phyloP scores from a whole-genome alignment of 164 flowering plant genomes.

The Umbilicus rupestris region DNA sequence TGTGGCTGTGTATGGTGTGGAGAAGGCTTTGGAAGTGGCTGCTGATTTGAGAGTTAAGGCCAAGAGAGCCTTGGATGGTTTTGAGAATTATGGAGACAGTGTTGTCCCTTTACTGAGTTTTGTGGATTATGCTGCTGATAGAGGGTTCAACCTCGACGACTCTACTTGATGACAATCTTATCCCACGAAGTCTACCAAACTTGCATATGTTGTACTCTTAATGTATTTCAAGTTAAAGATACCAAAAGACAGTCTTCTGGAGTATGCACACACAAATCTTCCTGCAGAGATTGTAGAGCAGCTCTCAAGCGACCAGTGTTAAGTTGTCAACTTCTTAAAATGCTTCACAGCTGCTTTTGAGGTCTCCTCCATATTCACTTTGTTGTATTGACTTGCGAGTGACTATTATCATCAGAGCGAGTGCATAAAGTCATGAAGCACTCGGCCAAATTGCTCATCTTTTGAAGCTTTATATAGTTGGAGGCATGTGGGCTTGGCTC shows the following conservation, averaged over 20 bases:
- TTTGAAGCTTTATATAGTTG: neutral
- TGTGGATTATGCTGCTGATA: constrained; percentile 78
- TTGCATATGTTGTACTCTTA: neutral
- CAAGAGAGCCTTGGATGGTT: constrained; percentile 52
- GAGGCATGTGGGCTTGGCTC: neutral
- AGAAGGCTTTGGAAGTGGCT: constrained; percentile 59
- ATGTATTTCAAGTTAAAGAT: too few relatives aligned
- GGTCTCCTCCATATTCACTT: neutral
- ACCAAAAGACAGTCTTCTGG: too few relatives aligned
- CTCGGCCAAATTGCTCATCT: neutral
- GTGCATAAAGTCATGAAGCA: neutral
- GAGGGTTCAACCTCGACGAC: constrained; percentile 46
- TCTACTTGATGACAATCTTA: constrained; percentile 6
- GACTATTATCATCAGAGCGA: neutral
- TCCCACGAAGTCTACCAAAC: neutral
- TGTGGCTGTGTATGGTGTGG: constrained; percentile 54
- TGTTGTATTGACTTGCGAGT: neutral
- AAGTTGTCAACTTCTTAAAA: too few relatives aligned
- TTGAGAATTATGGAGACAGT: constrained; percentile 56
- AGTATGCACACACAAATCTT: neutral
- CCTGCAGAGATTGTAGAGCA: too few relatives aligned
- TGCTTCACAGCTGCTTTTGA: too few relatives aligned
- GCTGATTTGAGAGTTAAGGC: constrained; percentile 60
- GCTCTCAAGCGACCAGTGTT: too few relatives aligned
- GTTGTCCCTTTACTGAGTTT: constrained; percentile 68